A percentile compares a stretch with the other conserved stretches of the same genome.
Evolutionary conservation across 345 rosid genomes (phyloP).

Genomic region (Syzygium grande): DNA sequence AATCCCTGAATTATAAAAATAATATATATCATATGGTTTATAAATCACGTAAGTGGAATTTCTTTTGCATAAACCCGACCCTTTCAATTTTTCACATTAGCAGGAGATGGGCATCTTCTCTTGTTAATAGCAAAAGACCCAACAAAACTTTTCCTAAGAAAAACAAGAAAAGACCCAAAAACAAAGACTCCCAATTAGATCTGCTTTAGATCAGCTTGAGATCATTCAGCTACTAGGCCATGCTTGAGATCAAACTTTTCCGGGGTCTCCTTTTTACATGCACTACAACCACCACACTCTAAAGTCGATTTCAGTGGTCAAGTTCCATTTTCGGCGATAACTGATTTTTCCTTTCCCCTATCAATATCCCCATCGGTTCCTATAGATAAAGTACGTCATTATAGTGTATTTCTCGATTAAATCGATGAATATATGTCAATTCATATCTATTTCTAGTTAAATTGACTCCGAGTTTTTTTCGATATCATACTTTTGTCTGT

Average conservation of each 20-base stretch:
- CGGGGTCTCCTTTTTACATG: neutral
- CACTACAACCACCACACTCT: neutral
- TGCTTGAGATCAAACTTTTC: too few species aligned
- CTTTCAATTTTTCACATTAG: neutral
- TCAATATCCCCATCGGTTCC: neutral
- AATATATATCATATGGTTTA: neutral
- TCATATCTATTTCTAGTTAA: fast-evolving
- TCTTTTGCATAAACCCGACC: neutral
- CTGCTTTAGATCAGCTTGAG: neutral
- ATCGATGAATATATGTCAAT: neutral
- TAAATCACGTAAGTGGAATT: neutral
- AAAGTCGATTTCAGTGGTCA: neutral
- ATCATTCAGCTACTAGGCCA: neutral
- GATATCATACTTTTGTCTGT: fast-evolving
- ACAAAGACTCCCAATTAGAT: neutral
- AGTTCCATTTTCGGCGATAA: neutral
- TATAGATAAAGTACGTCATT: neutral
- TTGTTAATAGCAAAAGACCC: too few species aligned
- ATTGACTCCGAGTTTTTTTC: neutral
- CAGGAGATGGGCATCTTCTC: neutral
- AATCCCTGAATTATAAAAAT: neutral
- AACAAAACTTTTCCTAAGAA: neutral
- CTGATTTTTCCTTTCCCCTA: neutral
- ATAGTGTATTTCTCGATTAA: neutral
- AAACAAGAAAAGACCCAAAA: neutral